Conservation (phyloP, 1,139 yeast species). For the Geotrichum europaeum region DNA sequence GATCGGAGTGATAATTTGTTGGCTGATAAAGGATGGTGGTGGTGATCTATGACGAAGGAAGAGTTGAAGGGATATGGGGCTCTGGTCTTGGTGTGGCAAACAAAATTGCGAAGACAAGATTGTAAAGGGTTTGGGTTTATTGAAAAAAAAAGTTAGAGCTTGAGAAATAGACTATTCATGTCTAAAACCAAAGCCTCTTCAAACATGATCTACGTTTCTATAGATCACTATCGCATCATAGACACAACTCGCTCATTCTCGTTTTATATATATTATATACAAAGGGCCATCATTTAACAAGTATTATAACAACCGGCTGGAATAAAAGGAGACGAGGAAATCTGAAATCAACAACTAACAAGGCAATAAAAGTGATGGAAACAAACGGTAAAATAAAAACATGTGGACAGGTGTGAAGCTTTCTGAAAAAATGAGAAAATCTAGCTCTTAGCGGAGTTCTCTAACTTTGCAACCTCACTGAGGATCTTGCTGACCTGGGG, state of each 20-base stretch:
- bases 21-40: neutral
- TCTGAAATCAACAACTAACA: neutral
- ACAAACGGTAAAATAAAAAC: neutral
- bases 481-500: constrained; percentile 20
- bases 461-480: constrained; percentile 9
- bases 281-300: neutral
- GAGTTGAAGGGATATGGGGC: neutral
- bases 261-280: neutral
- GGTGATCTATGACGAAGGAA: neutral
- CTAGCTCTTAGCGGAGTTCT: constrained; percentile 6
- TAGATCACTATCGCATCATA: neutral
- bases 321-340: neutral
- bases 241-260: neutral
- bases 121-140: neutral
- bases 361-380: neutral
- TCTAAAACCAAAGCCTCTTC: neutral
- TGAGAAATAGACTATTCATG: neutral
- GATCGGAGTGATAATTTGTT: neutral
- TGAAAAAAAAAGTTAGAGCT: neutral
- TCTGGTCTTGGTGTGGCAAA: neutral
- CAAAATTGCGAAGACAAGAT: neutral
- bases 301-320: neutral
- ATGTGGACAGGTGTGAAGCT: neutral
- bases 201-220: neutral
- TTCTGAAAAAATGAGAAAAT: neutral